These are phyloP conservation scores for Lycium ferocissimum DNA, from an alignment of 257 asterid genomes.

Conservation along the genomic window DNA sequence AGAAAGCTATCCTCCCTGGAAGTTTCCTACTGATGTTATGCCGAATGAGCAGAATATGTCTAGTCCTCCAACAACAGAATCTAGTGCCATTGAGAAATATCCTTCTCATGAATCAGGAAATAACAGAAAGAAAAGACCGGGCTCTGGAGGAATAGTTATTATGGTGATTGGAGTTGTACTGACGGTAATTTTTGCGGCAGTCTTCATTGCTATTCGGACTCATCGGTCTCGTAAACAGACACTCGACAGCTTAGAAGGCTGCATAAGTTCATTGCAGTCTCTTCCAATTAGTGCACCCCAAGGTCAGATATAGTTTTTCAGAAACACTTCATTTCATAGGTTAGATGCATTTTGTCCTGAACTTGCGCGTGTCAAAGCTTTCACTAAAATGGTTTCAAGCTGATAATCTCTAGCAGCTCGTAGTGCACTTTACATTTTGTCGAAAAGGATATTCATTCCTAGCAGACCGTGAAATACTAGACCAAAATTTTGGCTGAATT, in stretches of 20 bases:
- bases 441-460: background rate
- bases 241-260: slow-evolving; percentile 40
- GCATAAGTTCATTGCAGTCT: slow-evolving; percentile 53
- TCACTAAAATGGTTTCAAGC: background rate
- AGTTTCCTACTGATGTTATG: slow-evolving; percentile 58
- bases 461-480: background rate
- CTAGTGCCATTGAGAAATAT: slow-evolving; percentile 65
- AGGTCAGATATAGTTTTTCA: slow-evolving; percentile 47
- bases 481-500: background rate
- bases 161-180: slow-evolving; percentile 59
- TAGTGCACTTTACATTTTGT: background rate
- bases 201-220: slow-evolving; percentile 41
- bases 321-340: background rate
- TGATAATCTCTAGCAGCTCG: background rate
- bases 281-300: slow-evolving; percentile 49
- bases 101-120: slow-evolving; percentile 45
- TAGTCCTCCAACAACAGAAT: slow-evolving; percentile 67
- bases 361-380: background rate
- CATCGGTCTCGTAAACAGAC: slow-evolving; percentile 37
- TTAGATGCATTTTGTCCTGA: background rate
- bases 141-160: slow-evolving; percentile 47
- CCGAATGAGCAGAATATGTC: slow-evolving; percentile 60
- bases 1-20: slow-evolving; percentile 79
- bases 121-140: slow-evolving; percentile 49
- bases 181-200: slow-evolving; percentile 56